Base-by-base conservation (phyloP, 2,329 filamentous ascomycete species). In the Juglanconis sp. region DNA sequence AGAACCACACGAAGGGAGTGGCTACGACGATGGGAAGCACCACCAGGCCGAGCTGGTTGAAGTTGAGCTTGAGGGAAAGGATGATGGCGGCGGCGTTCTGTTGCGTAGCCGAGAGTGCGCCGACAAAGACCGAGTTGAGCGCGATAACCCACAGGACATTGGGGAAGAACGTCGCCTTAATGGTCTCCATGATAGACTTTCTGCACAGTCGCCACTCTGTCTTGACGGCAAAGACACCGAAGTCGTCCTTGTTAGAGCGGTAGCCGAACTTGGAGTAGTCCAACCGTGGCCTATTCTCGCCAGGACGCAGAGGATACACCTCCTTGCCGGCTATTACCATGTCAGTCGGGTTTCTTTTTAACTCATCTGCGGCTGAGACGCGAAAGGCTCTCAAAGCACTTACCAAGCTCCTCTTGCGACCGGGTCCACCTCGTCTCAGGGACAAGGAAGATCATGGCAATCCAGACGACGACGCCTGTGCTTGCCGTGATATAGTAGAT, bases 401-500 rank as follows among this genome's bases (percentile, higher is more conserved):
- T 59, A 68, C 67, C 63, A 10, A 68, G 64, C 36, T 67, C 66
- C 3, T 63, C 66, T 7, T 32, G 48, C 15, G 65, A 64, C 10
- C 67, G 62, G 1, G 58, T 53, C 61, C 59, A 62, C 9, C 66
- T 53, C 5, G 66, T 68, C 60, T 68, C 67, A 5, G 67, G 67
- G 8, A 68, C 65, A 5, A 65, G 64, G 36, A 63, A 36, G 35
- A 68, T 64, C 40, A 68, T 61, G 36, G 53, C 47, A 31, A 68
- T 54, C 67, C 67, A 68, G 9, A 64, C 61, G 4, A 63, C 8
- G 48, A 65, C 53, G 17, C 64, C 64, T 1, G 59, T 30, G 9
- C 51, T 53, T 0, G 65, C 62, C 6, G 65, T 67, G 32, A 66
- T 60, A n/a, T 63, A 65, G 57, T 68, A 68, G 35, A 68, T 57